Evolutionary conservation across 1,284 basidiomycete species (phyloP), one percentile per base, ranked within the genome.

Genomic region (Calocybe gambosa): DNA sequence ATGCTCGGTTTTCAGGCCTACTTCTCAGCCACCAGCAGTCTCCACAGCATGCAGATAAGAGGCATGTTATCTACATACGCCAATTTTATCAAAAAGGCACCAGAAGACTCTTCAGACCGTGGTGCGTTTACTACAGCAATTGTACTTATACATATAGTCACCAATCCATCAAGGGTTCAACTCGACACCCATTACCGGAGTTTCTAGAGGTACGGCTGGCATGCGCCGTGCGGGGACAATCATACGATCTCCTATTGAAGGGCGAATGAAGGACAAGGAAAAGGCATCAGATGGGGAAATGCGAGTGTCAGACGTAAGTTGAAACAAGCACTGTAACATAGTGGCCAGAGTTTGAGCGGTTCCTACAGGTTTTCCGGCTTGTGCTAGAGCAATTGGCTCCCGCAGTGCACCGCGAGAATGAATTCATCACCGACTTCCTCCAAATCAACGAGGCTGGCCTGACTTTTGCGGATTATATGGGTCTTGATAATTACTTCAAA

Each of bases 401-500:
- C 2, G 75, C 87, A 43, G 74, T 98, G 12, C 81, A 85, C 48
- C 78, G 78, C 8, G 95, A 99, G 66, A 83, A 89, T 59, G 82
- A 83, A 13, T 98, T 98, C 65, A 83, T 98, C 51, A 79, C 85
- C 7, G 89, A 94, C 56, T 93, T 98, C 62, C 70, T 99, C 36
- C 93, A 95, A 60, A 88, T 96, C 60, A 86, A 89, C 53, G 91
- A 95, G 58, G 80, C 83, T 37, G 82, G 82, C 19, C 75, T 91
- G 15, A 97, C 95, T 0, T 99, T 93, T 64, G 95, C 95, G 7
- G 95, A 98, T 66, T 94, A 96, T 58, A 91, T 93, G 81, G 83
- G 85, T 40, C 70, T 99, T 50, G 95, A 98, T 62, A 89, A 85
- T 46, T 98, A 96, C 67, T 98, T 97, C 72, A 77, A 90, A 19